Conservation (phyloP, 1,284 basidiomycete genomes). For the Boletellus dicymbophilus region DNA sequence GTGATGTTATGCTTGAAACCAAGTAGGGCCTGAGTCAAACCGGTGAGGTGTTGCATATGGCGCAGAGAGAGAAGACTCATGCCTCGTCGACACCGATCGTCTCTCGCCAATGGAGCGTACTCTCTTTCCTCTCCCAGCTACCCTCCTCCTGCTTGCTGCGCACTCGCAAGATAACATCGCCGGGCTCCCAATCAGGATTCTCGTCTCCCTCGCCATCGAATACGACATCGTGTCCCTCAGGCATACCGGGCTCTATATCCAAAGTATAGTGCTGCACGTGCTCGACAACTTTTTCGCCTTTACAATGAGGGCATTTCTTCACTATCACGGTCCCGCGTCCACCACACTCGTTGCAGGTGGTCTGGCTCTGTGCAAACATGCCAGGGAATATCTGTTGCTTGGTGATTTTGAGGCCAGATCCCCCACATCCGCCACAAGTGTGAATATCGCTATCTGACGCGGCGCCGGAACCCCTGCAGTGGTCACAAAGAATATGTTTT, state of each 20-base stretch:
- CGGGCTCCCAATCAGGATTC: slow-evolving; percentile 89
- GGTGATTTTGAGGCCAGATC: slow-evolving; percentile 82
- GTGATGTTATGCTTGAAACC: slow-evolving; percentile 87
- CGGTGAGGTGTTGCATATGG: background rate
- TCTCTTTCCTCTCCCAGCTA: slow-evolving; percentile 86
- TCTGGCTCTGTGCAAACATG: slow-evolving; percentile 87
- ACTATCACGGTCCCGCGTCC: slow-evolving; percentile 83
- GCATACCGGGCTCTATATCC: slow-evolving; percentile 85
- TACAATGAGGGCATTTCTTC: slow-evolving; percentile 78
- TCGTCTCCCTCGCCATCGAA: slow-evolving; percentile 96
- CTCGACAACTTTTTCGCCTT: slow-evolving; percentile 81
- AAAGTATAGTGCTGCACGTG: slow-evolving; percentile 82
- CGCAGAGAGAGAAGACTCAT: slow-evolving; percentile 21
- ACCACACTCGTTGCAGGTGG: slow-evolving; percentile 77
- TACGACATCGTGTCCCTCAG: slow-evolving; percentile 88
- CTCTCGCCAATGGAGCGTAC: slow-evolving; percentile 87
- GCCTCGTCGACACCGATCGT: slow-evolving; percentile 90
- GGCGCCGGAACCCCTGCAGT: slow-evolving; percentile 91
- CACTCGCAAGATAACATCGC: slow-evolving; percentile 86
- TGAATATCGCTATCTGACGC: slow-evolving; percentile 86
- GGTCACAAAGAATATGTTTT: slow-evolving; percentile 88
- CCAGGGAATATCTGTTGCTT: slow-evolving; percentile 96
- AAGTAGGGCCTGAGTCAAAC: slow-evolving; percentile 60
- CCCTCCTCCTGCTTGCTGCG: slow-evolving; percentile 75
- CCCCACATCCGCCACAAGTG: slow-evolving; percentile 77